Evolutionary conservation across 2,329 filamentous ascomycete species (phyloP).

Genomic region (Zelopaecilomyces penicillatus): DNA sequence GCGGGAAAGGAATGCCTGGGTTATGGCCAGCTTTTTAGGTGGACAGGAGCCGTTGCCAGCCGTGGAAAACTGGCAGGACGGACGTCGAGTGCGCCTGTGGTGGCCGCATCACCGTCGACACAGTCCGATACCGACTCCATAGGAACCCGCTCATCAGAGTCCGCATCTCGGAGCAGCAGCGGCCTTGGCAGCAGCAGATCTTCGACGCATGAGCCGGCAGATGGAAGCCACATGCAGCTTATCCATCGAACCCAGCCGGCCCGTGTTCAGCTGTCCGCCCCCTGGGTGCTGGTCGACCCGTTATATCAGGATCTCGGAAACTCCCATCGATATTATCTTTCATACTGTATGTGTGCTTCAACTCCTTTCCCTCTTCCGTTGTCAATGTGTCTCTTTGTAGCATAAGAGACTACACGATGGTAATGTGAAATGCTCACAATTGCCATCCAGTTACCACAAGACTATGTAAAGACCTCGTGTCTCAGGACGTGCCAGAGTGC

Average conservation of each 20-base stretch:
- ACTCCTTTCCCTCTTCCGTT: slow-evolving; percentile 4
- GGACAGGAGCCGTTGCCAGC: slow-evolving; percentile 40
- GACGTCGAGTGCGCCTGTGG: slow-evolving; percentile 19
- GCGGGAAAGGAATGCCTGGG: slow-evolving; percentile 44
- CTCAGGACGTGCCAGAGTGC: slow-evolving; percentile 32
- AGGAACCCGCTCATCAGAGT: background rate
- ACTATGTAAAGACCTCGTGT: slow-evolving; percentile 45
- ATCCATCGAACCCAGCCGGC: slow-evolving; percentile 15
- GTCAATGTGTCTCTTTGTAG: slow-evolving; percentile 3
- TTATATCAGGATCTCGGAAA: slow-evolving; percentile 45
- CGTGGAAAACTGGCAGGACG: slow-evolving; percentile 34
- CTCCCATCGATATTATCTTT: slow-evolving; percentile 33
- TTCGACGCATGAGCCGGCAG: slow-evolving; percentile 1
- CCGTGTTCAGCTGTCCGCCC: slow-evolving; percentile 15
- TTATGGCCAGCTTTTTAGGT: slow-evolving; percentile 44
- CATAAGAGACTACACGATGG: background rate
- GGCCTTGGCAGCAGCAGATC: background rate
- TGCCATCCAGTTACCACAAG: slow-evolving; percentile 32
- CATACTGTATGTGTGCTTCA: slow-evolving; percentile 28
- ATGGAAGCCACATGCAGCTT: slow-evolving; percentile 16
- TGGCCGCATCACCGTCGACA: slow-evolving; percentile 6
- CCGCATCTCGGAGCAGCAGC: background rate
- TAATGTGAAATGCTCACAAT: background rate
- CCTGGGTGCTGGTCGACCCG: slow-evolving; percentile 35
- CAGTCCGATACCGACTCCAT: background rate